Base-by-base conservation (phyloP, 176 grass and related monocot species). In the Avena insularis region DNA sequence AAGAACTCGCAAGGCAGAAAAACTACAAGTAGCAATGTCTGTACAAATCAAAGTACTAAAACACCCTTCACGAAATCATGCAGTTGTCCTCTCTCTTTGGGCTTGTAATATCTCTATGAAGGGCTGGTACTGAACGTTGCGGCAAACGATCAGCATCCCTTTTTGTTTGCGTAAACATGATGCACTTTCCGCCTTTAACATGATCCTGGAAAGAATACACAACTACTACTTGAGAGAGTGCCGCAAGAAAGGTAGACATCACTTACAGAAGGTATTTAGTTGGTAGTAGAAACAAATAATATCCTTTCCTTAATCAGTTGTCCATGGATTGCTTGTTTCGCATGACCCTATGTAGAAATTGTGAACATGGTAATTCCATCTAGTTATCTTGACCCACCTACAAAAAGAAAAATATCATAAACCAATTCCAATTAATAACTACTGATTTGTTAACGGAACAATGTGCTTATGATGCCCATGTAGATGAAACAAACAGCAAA, bases 151-250 rank as follows among this genome's bases (percentile, higher is more conserved):
- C 96, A 38, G 93, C 93, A 23, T 96, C 92, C 68, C 94, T 88
- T 85, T 98, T 98, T 72, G 96, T 98, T 79, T 98, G 96, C 5
- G 96, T 98, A 83, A 98, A 98, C n/a, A 98, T 86, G 47, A 98
- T 98, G 36, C 36, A 36, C 36, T 36, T 36, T 36, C 36, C 36
- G 36, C 36, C 36, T 36, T 36, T 36, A 36, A 82, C 96, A 83
- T 98, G 87, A 71, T 98, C 92, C 96, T 98, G 60, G 19, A 76
- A 65, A 35, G 57, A 84, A 73, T 4, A 47, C 64, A 80, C 9
- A 80, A 25, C 25, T 25, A 43, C 84, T 29, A 73, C 3, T n/a
- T 23, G 75, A 85, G 9, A 33, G 1, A 3, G 66, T 46, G 8
- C 4, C 36, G 21, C 15, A 60, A 60, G 21, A 58, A 80, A 80